phyloP scores from a whole-genome alignment of 805 yeast genomes.

The Torulaspora quercuum region DNA sequence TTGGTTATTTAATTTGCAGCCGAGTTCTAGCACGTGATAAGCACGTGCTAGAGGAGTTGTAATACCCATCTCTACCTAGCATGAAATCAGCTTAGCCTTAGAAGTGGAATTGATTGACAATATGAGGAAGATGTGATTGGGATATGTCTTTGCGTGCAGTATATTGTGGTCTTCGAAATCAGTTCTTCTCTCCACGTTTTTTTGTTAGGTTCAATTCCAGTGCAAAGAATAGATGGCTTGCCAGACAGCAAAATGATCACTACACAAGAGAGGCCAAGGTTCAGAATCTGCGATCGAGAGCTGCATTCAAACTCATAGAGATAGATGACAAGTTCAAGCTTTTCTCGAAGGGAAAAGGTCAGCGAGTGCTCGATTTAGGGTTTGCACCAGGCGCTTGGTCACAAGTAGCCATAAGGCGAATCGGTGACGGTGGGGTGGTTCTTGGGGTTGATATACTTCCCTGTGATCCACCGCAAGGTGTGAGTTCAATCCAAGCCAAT shows the following conservation, averaged over 20 bases:
- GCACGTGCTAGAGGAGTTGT: too few species aligned
- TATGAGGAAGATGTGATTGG: too few species aligned
- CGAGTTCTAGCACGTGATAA: too few species aligned
- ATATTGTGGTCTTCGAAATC: background rate
- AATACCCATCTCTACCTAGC: too few species aligned
- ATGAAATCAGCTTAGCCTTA: too few species aligned
- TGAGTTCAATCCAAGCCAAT: constrained; percentile 79
- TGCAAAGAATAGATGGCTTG: constrained; percentile 71
- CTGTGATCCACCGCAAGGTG: constrained; percentile 76
- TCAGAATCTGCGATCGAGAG: constrained; percentile 69
- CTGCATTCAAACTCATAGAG: constrained; percentile 84
- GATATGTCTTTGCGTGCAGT: constrained; percentile 1
- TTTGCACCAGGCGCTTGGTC: constrained; percentile 97
- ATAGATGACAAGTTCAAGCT: constrained; percentile 61
- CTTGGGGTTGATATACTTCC: constrained; percentile 83
- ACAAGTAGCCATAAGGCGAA: constrained; percentile 65
- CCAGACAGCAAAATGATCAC: constrained; percentile 62
- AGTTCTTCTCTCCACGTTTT: background rate
- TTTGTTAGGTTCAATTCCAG: constrained; percentile 35
- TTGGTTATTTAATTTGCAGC: too few species aligned
- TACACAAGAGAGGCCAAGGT: constrained; percentile 65
- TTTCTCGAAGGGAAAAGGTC: constrained; percentile 45
- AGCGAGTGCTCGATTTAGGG: constrained; percentile 78
- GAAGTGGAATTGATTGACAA: too few species aligned
- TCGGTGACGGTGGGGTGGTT: constrained; percentile 51